A percentile compares a stretch with the other conserved stretches of the same genome.
These are phyloP conservation scores for Exophiala bonariae DNA, from an alignment of 2,329 filamentous ascomycete genomes.

Conservation along the genomic window DNA sequence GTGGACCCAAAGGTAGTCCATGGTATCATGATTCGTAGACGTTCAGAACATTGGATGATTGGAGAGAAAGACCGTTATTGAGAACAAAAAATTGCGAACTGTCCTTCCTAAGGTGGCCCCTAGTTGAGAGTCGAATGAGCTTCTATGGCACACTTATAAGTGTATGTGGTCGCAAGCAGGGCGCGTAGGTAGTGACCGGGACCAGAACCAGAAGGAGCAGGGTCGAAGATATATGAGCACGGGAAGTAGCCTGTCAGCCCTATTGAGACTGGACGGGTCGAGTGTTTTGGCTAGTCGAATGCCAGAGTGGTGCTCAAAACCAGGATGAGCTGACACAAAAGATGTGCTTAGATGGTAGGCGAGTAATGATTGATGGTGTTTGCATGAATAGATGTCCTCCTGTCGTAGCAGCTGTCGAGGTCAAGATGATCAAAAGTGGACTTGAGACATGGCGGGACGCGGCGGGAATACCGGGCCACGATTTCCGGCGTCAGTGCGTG, in stretches of 20 bases:
- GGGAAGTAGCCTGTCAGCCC: conserved; percentile 23
- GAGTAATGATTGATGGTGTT: no score
- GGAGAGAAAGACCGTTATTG: background rate
- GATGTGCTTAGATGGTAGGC: no score
- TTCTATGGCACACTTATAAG: no score
- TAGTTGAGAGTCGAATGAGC: no score
- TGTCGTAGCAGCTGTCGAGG: no score
- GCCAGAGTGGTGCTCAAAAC: background rate
- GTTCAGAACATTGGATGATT: background rate
- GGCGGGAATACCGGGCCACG: no score
- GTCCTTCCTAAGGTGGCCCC: no score
- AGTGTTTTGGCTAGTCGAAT: conserved; percentile 15
- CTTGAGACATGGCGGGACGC: no score
- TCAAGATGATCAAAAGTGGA: no score
- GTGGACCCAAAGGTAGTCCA: conserved; percentile 17
- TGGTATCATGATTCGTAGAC: conserved; percentile 15
- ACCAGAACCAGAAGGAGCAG: background rate
- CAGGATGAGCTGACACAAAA: background rate
- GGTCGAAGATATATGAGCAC: background rate
- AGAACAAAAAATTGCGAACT: no score
- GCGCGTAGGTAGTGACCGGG: conserved; percentile 4
- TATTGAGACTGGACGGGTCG: conserved; percentile 11
- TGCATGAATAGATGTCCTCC: no score
- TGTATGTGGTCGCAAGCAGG: background rate
- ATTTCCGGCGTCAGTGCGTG: no score